A percentile compares a stretch with the other conserved stretches of the same genome.
Conservation (phyloP, 495 filamentous ascomycete genomes). For the Trichoderma orchidacearum region DNA sequence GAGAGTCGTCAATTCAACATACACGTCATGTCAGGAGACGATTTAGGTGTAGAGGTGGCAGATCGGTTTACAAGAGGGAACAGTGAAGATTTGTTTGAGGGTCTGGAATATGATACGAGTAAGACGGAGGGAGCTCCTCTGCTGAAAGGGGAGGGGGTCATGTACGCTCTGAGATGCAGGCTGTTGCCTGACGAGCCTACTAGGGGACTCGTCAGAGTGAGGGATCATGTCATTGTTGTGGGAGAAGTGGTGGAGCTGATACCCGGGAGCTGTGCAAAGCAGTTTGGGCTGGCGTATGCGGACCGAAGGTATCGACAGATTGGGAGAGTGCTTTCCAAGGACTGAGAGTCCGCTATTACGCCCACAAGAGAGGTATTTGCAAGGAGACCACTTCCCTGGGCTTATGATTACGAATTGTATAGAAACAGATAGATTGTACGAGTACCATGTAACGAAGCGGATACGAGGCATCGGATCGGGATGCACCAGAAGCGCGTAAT, state of each 20-base stretch:
- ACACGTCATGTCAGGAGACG: conserved; percentile 29
- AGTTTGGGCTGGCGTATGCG: conserved; percentile 26
- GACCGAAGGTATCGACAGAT: conserved; percentile 27
- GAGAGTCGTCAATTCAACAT: conserved; percentile 29
- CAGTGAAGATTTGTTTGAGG: conserved; percentile 12
- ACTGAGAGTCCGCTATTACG: no score
- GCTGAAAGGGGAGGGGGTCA: conserved; percentile 22
- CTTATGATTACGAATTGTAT: no score
- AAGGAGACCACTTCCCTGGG: no score
- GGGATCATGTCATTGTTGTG: conserved; percentile 41
- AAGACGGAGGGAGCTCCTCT: conserved; percentile 9
- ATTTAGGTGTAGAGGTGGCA: conserved; percentile 26
- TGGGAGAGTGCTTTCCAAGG: conserved; percentile 8
- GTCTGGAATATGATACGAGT: conserved; percentile 6
- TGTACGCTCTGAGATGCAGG: conserved; percentile 27
- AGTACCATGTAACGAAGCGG: neutral
- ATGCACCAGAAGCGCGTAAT: neutral
- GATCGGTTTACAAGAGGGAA: conserved; percentile 28
- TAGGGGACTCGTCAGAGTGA: conserved; percentile 25
- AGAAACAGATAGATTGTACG: neutral
- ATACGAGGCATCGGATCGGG: neutral
- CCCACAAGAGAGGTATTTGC: no score
- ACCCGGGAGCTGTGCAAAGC: conserved; percentile 4
- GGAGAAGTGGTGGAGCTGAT: conserved; percentile 35
- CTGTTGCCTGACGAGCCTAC: conserved; percentile 13